These are phyloP conservation scores for Penicillium rolfsii DNA, from an alignment of 2,329 filamentous ascomycete species.

Conservation along the genomic window DNA sequence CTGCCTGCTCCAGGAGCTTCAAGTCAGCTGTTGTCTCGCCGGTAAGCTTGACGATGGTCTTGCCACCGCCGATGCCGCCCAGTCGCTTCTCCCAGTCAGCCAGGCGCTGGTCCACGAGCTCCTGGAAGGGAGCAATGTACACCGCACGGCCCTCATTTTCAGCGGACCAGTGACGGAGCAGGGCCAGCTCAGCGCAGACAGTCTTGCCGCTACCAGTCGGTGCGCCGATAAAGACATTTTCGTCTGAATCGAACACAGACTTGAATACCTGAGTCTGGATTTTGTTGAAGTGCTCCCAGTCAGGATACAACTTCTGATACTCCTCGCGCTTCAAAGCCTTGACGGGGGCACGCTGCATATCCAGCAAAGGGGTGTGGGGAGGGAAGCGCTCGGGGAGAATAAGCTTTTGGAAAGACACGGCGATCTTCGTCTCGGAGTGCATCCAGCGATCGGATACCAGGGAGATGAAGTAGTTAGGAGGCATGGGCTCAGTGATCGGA, in stretches of 20 bases:
- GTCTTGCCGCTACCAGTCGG: slow-evolving; percentile 96
- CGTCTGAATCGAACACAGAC: slow-evolving; percentile 83
- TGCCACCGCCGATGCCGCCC: slow-evolving; percentile 73
- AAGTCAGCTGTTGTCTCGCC: slow-evolving; percentile 91
- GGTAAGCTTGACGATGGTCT: slow-evolving; percentile 88
- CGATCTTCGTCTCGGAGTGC: slow-evolving; percentile 91
- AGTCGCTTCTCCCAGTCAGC: slow-evolving; percentile 86
- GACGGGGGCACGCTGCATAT: slow-evolving; percentile 88
- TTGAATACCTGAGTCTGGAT: slow-evolving; percentile 98
- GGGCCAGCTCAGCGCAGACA: slow-evolving; percentile 90
- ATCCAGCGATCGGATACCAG: slow-evolving; percentile 97
- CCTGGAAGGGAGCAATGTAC: slow-evolving; percentile 93
- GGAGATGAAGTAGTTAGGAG: slow-evolving; percentile 97
- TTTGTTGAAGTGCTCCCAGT: slow-evolving; percentile 91
- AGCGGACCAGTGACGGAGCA: slow-evolving; percentile 84
- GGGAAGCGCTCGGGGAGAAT: slow-evolving; percentile 95
- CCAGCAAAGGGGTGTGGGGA: slow-evolving; percentile 86
- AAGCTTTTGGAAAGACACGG: slow-evolving; percentile 92
- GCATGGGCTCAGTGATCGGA: slow-evolving; percentile 95
- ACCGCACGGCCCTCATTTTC: slow-evolving; percentile 75
- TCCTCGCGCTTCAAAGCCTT: slow-evolving; percentile 85
- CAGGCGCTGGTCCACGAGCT: slow-evolving; percentile 79
- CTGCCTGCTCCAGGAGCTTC: slow-evolving; percentile 81
- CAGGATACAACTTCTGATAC: slow-evolving; percentile 77
- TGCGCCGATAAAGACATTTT: slow-evolving; percentile 92